Evolutionary conservation across 2,329 filamentous ascomycete species (phyloP).

Genomic region (Talaromyces sp.): DNA sequence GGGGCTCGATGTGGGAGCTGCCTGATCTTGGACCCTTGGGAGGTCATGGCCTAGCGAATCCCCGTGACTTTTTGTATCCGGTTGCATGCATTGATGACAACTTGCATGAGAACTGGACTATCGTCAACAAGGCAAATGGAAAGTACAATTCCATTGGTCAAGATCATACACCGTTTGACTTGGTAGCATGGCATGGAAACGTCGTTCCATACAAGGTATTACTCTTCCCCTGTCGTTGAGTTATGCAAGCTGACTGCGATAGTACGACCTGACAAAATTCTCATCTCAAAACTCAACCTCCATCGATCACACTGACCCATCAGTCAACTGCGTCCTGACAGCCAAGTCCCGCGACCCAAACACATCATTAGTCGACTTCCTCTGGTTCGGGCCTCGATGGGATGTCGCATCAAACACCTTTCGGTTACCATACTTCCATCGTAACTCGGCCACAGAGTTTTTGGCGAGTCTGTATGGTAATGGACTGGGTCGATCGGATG

Average conservation of each 20-base stretch:
- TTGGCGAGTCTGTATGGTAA: slow-evolving; percentile 31
- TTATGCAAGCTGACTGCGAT: background rate
- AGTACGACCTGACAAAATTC: slow-evolving; percentile 59
- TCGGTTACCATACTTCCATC: slow-evolving; percentile 70
- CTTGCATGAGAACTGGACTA: slow-evolving; percentile 51
- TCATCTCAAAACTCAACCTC: slow-evolving; percentile 57
- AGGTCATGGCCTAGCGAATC: slow-evolving; percentile 63
- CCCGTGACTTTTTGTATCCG: slow-evolving; percentile 62
- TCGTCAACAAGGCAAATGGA: slow-evolving; percentile 61
- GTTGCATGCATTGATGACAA: slow-evolving; percentile 57
- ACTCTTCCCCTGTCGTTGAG: no score
- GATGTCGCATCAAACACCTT: slow-evolving; percentile 68
- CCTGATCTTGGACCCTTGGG: slow-evolving; percentile 65
- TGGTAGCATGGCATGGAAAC: slow-evolving; percentile 66
- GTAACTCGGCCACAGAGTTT: slow-evolving; percentile 67
- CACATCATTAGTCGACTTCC: slow-evolving; percentile 64
- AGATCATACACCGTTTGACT: slow-evolving; percentile 63
- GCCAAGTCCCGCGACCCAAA: slow-evolving; percentile 54
- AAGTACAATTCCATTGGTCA: slow-evolving; percentile 58
- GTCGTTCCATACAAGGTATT: slow-evolving; percentile 57
- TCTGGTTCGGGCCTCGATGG: slow-evolving; percentile 72
- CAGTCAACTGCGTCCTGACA: slow-evolving; percentile 61
- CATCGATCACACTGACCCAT: slow-evolving; percentile 66
- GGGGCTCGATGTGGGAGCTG: slow-evolving; percentile 60
- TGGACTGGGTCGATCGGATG: slow-evolving; percentile 30